Evolutionary conservation across 495 filamentous ascomycete genomes (phyloP).

Genomic region (Penicillium cosmopolitanum): DNA sequence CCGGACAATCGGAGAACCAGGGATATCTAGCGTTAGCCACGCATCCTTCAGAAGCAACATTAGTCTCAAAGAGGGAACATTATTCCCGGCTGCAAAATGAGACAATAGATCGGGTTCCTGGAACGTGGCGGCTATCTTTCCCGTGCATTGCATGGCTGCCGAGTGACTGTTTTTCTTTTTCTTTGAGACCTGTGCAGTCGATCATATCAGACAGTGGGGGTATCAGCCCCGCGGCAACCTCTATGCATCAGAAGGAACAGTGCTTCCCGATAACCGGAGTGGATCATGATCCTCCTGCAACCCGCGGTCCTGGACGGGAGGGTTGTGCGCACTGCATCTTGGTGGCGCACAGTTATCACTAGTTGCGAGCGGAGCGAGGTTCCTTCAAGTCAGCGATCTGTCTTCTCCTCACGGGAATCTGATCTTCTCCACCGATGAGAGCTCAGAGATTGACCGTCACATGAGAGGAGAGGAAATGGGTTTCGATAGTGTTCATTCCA

Average conservation of each 20-base stretch:
- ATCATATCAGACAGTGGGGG: conserved; percentile 7
- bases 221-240: neutral
- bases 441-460: conserved; percentile 4
- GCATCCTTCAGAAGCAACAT: neutral
- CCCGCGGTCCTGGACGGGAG: conserved; percentile 16
- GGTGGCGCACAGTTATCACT: conserved; percentile 22
- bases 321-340: conserved; percentile 11
- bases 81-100: neutral
- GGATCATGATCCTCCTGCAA: conserved; percentile 12
- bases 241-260: neutral
- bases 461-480: conserved; percentile 8
- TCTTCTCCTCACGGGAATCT: neutral
- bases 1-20: neutral
- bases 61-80: neutral
- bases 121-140: conserved; percentile 1
- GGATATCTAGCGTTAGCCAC: neutral
- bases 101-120: conserved; percentile 1
- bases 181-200: conserved; percentile 3
- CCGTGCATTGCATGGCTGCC: conserved; percentile 2
- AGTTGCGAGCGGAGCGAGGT: conserved; percentile 9
- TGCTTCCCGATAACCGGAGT: conserved; percentile 13
- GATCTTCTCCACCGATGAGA: conserved; percentile 2
- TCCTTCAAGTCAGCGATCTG: conserved; percentile 2
- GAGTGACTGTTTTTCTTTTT: conserved; percentile 2
- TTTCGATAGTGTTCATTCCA: conserved; percentile 1